Evolutionary conservation across 2,329 filamentous ascomycete species (phyloP).

Genomic region (Orbilia quercus): DNA sequence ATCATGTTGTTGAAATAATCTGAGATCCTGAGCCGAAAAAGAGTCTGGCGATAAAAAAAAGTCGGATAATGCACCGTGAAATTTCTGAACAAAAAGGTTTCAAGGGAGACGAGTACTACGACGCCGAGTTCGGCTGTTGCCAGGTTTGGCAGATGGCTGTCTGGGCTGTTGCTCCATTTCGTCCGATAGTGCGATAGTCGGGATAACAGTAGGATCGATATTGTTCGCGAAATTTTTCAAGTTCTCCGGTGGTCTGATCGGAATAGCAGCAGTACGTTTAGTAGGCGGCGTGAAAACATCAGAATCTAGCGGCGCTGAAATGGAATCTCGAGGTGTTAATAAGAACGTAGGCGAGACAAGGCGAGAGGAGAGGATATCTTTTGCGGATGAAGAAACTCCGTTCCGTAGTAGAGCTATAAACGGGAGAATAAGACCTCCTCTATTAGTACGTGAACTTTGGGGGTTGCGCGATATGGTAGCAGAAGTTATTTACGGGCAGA

Average conservation of each 20-base stretch:
- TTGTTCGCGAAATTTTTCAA: not conserved
- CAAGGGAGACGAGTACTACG: not conserved
- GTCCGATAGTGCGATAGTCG: constrained; percentile 9
- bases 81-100: not conserved
- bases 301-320: not conserved
- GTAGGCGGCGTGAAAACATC: constrained; percentile 7
- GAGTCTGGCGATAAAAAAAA: not conserved
- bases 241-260: constrained; percentile 5
- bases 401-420: constrained; percentile 29
- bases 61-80: not conserved
- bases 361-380: constrained; percentile 15
- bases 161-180: constrained; percentile 10
- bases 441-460: constrained; percentile 16
- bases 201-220: constrained; percentile 8
- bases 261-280: constrained; percentile 23
- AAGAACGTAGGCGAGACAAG: constrained; percentile 33
- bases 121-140: constrained; percentile 11
- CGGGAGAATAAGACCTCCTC: not conserved
- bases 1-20: constrained; percentile 22
- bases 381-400: not conserved
- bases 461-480: not conserved
- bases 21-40: not conserved
- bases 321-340: constrained; percentile 14
- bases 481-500: constrained; percentile 44
- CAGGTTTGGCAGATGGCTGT: not conserved